A percentile compares a stretch with the other conserved stretches of the same genome.
Evolutionary conservation across 495 filamentous ascomycete species (phyloP).

Genomic region (Glarea lozoyensis): DNA sequence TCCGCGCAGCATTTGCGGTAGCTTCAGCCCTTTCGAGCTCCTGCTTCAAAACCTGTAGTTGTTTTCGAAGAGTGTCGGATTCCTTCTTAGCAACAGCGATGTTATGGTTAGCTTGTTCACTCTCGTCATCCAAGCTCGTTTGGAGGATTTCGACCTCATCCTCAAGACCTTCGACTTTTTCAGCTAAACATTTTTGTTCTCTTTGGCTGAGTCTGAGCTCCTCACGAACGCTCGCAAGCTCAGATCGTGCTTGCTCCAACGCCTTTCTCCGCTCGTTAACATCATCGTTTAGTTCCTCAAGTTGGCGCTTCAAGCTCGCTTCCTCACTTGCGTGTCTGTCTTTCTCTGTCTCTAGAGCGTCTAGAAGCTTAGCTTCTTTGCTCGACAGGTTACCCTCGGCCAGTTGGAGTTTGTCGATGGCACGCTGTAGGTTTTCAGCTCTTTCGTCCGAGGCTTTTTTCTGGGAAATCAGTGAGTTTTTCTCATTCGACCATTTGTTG

Average conservation of each 20-base stretch:
- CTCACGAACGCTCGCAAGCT: slow-evolving; percentile 54
- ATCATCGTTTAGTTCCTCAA: slow-evolving; percentile 49
- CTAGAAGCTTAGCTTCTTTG: slow-evolving; percentile 56
- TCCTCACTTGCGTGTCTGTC: slow-evolving; percentile 48
- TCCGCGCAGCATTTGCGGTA: slow-evolving; percentile 36
- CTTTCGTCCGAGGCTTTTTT: slow-evolving; percentile 60
- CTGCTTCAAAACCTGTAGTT: slow-evolving; percentile 35
- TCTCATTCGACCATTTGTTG: slow-evolving; percentile 62
- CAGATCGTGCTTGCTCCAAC: slow-evolving; percentile 44
- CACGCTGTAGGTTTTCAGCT: slow-evolving; percentile 58
- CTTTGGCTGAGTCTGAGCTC: slow-evolving; percentile 59
- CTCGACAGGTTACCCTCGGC: slow-evolving; percentile 55
- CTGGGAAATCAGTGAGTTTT: slow-evolving; percentile 53
- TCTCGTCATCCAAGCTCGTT: slow-evolving; percentile 64
- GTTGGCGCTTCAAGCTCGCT: slow-evolving; percentile 43
- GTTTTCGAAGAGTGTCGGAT: slow-evolving; percentile 38
- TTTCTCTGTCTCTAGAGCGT: slow-evolving; percentile 51
- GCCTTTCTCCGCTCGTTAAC: slow-evolving; percentile 42
- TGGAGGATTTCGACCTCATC: slow-evolving; percentile 75
- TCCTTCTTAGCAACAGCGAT: slow-evolving; percentile 37
- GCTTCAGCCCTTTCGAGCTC: slow-evolving; percentile 33
- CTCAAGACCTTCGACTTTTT: slow-evolving; percentile 66
- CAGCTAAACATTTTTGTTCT: slow-evolving; percentile 51
- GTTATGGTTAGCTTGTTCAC: slow-evolving; percentile 51
- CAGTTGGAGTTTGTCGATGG: slow-evolving; percentile 63